A percentile compares a stretch with the other conserved stretches of the same genome.
These are phyloP conservation scores for Amphicarpaea edgeworthii DNA, from an alignment of 306 rosid species.

Conservation along the genomic window DNA sequence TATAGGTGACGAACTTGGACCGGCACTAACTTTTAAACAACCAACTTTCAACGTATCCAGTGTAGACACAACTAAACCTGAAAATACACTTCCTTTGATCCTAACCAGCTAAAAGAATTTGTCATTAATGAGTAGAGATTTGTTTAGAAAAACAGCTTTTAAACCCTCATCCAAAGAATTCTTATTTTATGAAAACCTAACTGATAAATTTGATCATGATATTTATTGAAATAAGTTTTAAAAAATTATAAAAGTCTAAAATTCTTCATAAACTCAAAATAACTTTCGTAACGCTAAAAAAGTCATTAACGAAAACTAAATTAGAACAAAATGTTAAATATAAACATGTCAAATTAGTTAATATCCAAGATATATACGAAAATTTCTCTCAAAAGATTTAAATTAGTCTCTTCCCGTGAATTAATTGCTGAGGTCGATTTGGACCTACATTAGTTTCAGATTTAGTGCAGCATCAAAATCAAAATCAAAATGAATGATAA, in stretches of 20 bases:
- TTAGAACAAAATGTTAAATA: background rate
- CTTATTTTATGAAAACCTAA: background rate
- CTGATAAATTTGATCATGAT: background rate
- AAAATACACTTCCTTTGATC: background rate
- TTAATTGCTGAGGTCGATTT: background rate
- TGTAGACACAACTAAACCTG: background rate
- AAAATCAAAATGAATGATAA: background rate
- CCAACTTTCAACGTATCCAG: conserved; percentile 30
- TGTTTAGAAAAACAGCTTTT: background rate
- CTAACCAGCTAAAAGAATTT: background rate
- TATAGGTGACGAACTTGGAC: conserved; percentile 24
- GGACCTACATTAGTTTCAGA: background rate
- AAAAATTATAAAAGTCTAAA: too few species aligned
- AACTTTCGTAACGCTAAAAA: background rate
- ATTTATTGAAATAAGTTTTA: background rate
- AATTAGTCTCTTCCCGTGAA: background rate
- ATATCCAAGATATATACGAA: background rate
- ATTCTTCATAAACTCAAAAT: too few species aligned
- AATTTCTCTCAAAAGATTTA: background rate
- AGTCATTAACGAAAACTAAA: conserved; percentile 10
- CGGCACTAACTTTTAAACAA: conserved; percentile 32
- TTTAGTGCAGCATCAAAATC: background rate
- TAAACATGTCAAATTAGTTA: background rate
- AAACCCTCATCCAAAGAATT: background rate
- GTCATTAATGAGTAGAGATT: background rate